Percentiles rank a stretch among this genome's conserved stretches.
Evolutionary conservation across 1,284 basidiomycete genomes (phyloP).

Genomic region (Cryptococcus floricola): DNA sequence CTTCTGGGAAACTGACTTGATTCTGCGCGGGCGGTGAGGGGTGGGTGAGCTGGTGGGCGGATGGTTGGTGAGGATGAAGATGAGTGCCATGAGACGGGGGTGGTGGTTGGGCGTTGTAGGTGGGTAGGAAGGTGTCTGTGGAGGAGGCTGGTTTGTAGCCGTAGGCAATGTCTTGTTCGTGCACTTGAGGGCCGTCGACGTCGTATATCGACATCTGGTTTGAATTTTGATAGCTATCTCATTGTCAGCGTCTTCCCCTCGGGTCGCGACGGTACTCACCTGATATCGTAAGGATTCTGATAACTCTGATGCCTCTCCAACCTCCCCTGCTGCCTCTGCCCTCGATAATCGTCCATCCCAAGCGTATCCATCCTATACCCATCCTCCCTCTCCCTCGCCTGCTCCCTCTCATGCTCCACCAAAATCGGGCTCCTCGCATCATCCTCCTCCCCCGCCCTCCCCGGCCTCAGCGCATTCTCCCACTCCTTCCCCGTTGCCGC

Average conservation of each 20-base stretch:
- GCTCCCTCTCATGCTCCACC: neutral
- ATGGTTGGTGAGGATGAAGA: neutral
- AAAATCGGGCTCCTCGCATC: slow-evolving; percentile 21
- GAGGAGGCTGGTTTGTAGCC: slow-evolving; percentile 9
- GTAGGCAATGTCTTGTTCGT: slow-evolving; percentile 13
- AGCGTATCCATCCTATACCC: neutral
- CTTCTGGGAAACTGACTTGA: slow-evolving; percentile 8
- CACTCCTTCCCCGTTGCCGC: slow-evolving; percentile 4
- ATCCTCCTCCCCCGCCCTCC: slow-evolving; percentile 11
- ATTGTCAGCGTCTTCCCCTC: neutral
- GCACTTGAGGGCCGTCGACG: slow-evolving; percentile 14
- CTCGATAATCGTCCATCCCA: neutral
- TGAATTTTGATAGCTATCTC: slow-evolving; percentile 17
- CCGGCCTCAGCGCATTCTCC: neutral
- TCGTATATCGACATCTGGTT: slow-evolving; percentile 32
- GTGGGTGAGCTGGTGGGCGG: neutral
- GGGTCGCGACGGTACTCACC: slow-evolving; percentile 12
- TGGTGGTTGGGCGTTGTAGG: neutral
- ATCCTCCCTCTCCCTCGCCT: neutral
- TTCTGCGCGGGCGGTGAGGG: neutral
- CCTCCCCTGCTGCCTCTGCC: neutral
- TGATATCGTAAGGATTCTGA: slow-evolving; percentile 32
- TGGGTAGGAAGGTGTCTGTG: neutral
- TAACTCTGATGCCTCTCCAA: slow-evolving; percentile 17
- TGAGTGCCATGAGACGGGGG: neutral